Conservation (phyloP, 2,329 filamentous ascomycete genomes). For the Hypoxylon sp. region DNA sequence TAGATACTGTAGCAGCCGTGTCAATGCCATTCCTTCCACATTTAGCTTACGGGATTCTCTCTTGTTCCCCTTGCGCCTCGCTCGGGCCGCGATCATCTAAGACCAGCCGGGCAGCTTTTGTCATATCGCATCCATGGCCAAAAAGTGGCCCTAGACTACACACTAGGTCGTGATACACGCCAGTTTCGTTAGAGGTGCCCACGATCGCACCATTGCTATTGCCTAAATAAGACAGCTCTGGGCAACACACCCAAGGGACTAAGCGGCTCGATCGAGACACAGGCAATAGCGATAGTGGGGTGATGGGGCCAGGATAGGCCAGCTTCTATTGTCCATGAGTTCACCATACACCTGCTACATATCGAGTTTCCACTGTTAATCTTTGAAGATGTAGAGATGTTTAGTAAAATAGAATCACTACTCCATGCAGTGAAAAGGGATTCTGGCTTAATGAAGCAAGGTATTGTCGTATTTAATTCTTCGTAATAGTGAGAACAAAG, state of each 20-base stretch:
- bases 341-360: not conserved
- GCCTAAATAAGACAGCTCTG: not conserved
- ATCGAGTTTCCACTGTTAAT: not conserved
- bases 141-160: constrained; percentile 5
- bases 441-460: not conserved
- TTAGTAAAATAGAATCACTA: not conserved
- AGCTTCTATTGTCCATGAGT: not conserved
- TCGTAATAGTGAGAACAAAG: no score
- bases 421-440: not conserved
- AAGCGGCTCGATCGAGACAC: not conserved
- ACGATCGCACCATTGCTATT: not conserved
- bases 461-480: no score
- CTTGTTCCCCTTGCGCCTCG: not conserved
- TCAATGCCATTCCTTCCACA: not conserved
- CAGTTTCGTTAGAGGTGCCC: not conserved
- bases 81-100: constrained; percentile 21
- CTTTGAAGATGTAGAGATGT: not conserved
- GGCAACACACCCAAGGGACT: not conserved
- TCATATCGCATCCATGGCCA: not conserved
- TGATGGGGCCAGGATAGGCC: not conserved
- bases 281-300: not conserved
- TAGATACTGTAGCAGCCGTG: not conserved
- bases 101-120: not conserved
- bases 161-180: constrained; percentile 3
- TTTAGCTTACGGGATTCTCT: constrained; percentile 10